These are phyloP conservation scores for Dryas integrifolia DNA, from an alignment of 331 rosid species.

Conservation along the genomic window DNA sequence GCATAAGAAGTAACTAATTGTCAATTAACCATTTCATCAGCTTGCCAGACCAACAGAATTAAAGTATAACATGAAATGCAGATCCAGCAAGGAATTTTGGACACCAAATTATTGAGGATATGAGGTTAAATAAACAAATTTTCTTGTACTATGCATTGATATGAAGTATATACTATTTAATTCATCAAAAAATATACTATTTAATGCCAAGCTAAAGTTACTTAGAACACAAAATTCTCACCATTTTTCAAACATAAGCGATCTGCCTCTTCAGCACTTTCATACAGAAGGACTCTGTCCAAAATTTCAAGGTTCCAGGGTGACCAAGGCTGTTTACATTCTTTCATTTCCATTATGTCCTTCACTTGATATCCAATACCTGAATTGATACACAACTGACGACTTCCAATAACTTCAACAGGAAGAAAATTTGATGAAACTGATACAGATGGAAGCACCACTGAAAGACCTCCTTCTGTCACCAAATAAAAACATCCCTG, in stretches of 20 bases:
- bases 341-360: conserved; percentile 45
- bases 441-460: conserved; percentile 73
- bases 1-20: neutral
- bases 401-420: conserved; percentile 52
- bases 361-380: conserved; percentile 42
- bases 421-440: conserved; percentile 59
- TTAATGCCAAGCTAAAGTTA: conserved; percentile 8
- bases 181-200: neutral
- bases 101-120: neutral
- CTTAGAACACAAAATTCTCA: conserved; percentile 39
- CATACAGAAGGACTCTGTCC: conserved; percentile 83
- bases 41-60: neutral
- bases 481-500: conserved; percentile 81
- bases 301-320: conserved; percentile 78
- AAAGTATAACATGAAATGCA: neutral
- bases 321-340: conserved; percentile 41
- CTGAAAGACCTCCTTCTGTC: conserved; percentile 72
- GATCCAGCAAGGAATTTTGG: neutral
- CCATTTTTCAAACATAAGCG: conserved; percentile 80
- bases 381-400: conserved; percentile 41
- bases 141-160: neutral
- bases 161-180: conserved; percentile 3
- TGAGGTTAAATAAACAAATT: neutral
- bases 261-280: conserved; percentile 75
- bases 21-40: neutral